Evolutionary conservation across 345 rosid genomes (phyloP), one percentile per base, ranked within the genome.

Genomic region (Salix exigua): DNA sequence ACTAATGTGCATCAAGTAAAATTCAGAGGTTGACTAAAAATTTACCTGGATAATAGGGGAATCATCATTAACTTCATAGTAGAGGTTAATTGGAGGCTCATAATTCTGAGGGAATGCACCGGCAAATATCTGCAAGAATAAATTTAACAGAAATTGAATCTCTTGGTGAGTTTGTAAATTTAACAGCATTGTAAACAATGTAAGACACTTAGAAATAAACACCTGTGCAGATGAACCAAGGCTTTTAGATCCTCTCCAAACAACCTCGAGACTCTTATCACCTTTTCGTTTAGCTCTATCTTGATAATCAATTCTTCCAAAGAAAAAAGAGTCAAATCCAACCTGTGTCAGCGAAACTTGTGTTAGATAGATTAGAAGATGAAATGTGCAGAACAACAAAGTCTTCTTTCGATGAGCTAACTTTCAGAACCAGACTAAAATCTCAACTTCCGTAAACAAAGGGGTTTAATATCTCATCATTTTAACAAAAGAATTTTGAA

Each of bases 311-410:
- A 88, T 88, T 72, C 91, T 78, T 0, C 63, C 82, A 19, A 88
- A 88, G 82, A 86, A 88, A 26, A 88, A 71, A 5, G 88, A 84
- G 80, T 88, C 91, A 70, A 88, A 88, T 61, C 91, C 91, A 76
- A 88, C 89, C 91, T 88, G 69, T 23, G 53, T 80, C 74, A 79
- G 61, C 28, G 75, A 53, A n/a, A 38, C 50, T 70, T 64, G 42
- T 55, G 23, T 60, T 75, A 25, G 67, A 37, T 44, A 74, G 66
- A 64, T 68, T 69, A 19, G 31, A 18, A 28, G 33, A 73, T n/a
- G 71, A 66, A 10, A 44, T 8, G 7, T 37, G 35, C n/a, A 30
- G 70, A 28, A 60, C 23, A 13, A 23, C 37, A 65, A 26, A 28
- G 71, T 7, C 7, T 33, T 69, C 7, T 48, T 28, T 70, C 28